Evolutionary conservation across 176 grass and related monocot genomes (phyloP), one percentile per base, ranked within the genome.

Genomic region (Musa itinerans): DNA sequence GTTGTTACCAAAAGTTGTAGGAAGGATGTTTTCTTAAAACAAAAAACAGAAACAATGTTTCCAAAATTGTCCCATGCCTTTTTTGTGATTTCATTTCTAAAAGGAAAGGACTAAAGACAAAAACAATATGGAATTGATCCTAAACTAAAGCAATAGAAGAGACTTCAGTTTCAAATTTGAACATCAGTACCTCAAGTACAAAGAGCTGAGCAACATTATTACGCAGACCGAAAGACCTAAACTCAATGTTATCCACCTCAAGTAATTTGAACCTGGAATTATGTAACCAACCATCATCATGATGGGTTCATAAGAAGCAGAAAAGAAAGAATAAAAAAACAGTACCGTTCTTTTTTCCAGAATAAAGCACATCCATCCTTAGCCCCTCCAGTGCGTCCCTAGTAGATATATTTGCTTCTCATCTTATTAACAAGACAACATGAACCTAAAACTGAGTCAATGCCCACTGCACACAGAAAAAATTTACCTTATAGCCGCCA

Each of bases 141-240:
- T n/a, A 86, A 53, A 13, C 6, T 8, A 62, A 62, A 62, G 58
- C 34, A 5, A 43, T 43, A 43, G 34, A 43, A 43, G 34, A 43
- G 34, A 43, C 34, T 43, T 43, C 6, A 43, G 34, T 43, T 43
- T 62, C 23, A 12, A 66, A 25, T 26, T 66, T 14, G 25, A 15
- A 27, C 64, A 66, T 13, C 22, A 66, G 2, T 89, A 96, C 93
- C 93, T 96, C 87, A 75, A 96, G 87, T 78, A 96, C 87, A 85
- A 88, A 84, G 79, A 96, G 69, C 81, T 92, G 89, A 77, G 93
- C 93, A 78, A 92, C 89, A 83, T 96, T 96, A 86, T 96, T 82
- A 76, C 83, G 83, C 16, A 96, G 93, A 76, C 85, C 87, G 81
- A 86, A 88, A 81, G 77, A 74, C 78, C 76, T 96, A 80, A 92